These are phyloP conservation scores for Chaetomium cochliodes DNA, from an alignment of 495 filamentous ascomycete species.

Conservation along the genomic window DNA sequence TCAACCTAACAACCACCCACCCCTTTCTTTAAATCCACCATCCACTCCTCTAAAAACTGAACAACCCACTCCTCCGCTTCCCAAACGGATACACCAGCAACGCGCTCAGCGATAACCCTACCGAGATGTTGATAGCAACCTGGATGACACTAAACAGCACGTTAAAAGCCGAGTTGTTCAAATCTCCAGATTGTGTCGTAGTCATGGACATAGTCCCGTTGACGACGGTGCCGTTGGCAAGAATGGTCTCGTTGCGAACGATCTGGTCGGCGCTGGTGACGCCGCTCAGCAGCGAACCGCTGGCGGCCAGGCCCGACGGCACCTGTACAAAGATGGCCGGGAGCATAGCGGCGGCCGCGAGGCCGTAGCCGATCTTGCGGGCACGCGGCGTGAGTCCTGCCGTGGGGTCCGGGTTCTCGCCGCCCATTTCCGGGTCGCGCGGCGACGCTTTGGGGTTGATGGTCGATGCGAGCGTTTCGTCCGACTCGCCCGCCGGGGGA, in stretches of 20 bases:
- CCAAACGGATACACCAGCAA: conserved; percentile 88
- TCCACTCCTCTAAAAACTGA: conserved; percentile 66
- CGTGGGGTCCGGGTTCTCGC: neutral
- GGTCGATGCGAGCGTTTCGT: conserved; percentile 9
- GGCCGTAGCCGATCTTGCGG: conserved; percentile 58
- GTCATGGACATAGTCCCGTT: conserved; percentile 33
- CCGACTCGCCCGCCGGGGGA: conserved; percentile 12
- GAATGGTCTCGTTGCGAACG: conserved; percentile 47
- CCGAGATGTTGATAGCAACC: conserved; percentile 88
- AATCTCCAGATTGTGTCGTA: conserved; percentile 15
- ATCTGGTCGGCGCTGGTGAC: conserved; percentile 81
- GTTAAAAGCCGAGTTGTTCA: conserved; percentile 74
- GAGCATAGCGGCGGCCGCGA: conserved; percentile 84
- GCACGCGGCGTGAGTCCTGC: conserved; percentile 21
- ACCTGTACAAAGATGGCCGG: conserved; percentile 96
- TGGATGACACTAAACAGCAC: conserved; percentile 87
- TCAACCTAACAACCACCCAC: neutral
- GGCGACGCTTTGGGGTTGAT: conserved; percentile 4
- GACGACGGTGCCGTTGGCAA: conserved; percentile 31
- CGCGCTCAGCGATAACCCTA: conserved; percentile 83
- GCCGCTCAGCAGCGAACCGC: conserved; percentile 79
- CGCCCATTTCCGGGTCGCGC: conserved; percentile 27
- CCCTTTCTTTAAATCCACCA: neutral
- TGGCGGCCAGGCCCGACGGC: conserved; percentile 82
- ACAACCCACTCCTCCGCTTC: conserved; percentile 85